Evolutionary conservation across 148 eudicot genomes (phyloP).

Genomic region (Vaccinium macrocarpon): DNA sequence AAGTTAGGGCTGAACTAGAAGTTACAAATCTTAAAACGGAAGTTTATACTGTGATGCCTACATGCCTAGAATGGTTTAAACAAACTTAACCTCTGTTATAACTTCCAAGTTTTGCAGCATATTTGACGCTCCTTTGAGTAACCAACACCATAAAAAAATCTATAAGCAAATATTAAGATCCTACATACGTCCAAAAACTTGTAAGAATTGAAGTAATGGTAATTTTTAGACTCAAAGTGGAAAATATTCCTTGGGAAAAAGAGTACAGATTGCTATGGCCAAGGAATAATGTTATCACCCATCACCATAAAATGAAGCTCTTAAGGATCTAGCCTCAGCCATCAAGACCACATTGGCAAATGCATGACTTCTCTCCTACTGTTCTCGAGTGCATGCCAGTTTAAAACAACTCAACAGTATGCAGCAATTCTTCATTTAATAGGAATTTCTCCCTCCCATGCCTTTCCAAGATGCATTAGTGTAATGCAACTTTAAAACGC

Average conservation of each 20-base stretch:
- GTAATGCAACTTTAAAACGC: neutral
- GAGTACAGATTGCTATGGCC: neutral
- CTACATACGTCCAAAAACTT: neutral
- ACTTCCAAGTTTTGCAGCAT: neutral
- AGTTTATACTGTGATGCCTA: neutral
- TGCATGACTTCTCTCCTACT: neutral
- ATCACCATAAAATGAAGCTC: neutral
- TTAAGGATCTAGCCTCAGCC: no score
- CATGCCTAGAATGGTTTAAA: neutral
- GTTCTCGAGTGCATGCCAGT: neutral
- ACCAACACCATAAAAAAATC: neutral
- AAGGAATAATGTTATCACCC: neutral
- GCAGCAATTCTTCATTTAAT: neutral
- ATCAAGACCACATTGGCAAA: no score
- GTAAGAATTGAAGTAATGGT: neutral
- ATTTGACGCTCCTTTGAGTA: neutral
- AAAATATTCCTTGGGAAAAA: neutral
- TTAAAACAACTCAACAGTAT: neutral
- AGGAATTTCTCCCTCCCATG: neutral
- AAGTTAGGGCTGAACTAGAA: neutral
- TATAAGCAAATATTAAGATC: neutral
- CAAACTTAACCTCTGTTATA: neutral
- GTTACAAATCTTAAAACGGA: neutral
- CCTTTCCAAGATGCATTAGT: neutral
- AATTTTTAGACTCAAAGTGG: neutral